phyloP scores from a whole-genome alignment of 2,329 filamentous ascomycete genomes.

The Venturia carpophila region DNA sequence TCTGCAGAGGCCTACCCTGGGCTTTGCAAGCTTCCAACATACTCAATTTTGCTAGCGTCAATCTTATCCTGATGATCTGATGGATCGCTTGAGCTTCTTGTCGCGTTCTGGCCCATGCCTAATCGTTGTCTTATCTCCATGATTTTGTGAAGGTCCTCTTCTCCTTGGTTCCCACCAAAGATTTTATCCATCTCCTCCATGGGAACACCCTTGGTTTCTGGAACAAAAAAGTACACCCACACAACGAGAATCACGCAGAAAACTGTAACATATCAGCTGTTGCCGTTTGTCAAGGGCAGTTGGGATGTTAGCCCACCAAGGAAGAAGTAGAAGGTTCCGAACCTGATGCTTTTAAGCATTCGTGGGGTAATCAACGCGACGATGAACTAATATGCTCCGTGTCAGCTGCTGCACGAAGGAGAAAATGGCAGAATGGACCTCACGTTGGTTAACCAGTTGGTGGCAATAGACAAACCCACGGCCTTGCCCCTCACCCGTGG shows the following conservation, averaged over 20 bases:
- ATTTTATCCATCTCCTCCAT: slow-evolving; percentile 29
- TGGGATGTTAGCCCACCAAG: slow-evolving; percentile 19
- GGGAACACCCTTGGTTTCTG: slow-evolving; percentile 27
- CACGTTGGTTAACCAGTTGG: slow-evolving; percentile 29
- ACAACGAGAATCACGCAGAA: slow-evolving; percentile 26
- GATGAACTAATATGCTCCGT: slow-evolving; percentile 27
- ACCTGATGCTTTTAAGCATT: slow-evolving; percentile 30
- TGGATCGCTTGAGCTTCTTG: slow-evolving; percentile 1
- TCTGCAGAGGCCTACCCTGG: neutral
- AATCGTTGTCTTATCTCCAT: neutral
- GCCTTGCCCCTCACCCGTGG: slow-evolving; percentile 33
- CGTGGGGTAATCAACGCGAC: slow-evolving; percentile 30
- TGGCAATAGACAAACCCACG: slow-evolving; percentile 30
- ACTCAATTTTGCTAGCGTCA: neutral
- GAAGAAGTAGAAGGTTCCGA: slow-evolving; percentile 35
- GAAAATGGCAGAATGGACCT: neutral
- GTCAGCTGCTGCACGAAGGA: neutral
- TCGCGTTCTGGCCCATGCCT: neutral
- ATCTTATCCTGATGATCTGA: neutral
- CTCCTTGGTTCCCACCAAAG: slow-evolving; percentile 25
- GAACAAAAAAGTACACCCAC: slow-evolving; percentile 26
- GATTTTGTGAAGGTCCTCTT: slow-evolving; percentile 22
- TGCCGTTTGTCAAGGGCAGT: neutral
- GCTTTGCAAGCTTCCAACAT: neutral
- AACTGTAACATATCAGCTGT: slow-evolving; percentile 16